Evolutionary conservation across 1,139 yeast species (phyloP).

Genomic region (Meyerozyma elateridarum): DNA sequence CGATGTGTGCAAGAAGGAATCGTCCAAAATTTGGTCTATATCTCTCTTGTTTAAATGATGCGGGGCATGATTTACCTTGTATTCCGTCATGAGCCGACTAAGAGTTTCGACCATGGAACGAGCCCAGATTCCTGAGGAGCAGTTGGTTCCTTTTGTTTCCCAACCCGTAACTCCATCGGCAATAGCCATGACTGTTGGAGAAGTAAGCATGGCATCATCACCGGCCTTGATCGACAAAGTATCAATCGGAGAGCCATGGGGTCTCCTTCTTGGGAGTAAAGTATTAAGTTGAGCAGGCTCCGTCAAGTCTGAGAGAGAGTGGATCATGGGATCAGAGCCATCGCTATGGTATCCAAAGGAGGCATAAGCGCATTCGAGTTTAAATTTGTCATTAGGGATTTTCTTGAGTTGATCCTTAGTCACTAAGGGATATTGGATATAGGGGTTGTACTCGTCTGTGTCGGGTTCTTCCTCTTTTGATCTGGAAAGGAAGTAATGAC

Average conservation of each 20-base stretch:
- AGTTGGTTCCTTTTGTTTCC: constrained; percentile 42
- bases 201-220: constrained; percentile 59
- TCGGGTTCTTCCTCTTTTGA: constrained; percentile 14
- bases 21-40: constrained; percentile 45
- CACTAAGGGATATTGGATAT: constrained; percentile 38
- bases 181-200: constrained; percentile 51
- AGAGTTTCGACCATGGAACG: constrained; percentile 52
- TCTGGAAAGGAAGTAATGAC: constrained; percentile 25
- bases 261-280: constrained; percentile 47
- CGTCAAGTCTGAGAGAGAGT: constrained; percentile 47
- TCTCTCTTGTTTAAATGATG: constrained; percentile 41
- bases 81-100: constrained; percentile 45
- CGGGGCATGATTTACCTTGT: constrained; percentile 39
- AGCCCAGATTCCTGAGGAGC: constrained; percentile 52
- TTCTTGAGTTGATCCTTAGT: constrained; percentile 38
- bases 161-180: constrained; percentile 65
- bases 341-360: constrained; percentile 48
- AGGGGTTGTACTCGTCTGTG: constrained; percentile 31
- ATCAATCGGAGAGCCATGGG: constrained; percentile 50
- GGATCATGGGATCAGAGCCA: constrained; percentile 36
- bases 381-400: constrained; percentile 39
- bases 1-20: constrained; percentile 47
- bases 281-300: constrained; percentile 46
- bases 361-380: constrained; percentile 43
- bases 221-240: constrained; percentile 53